Evolutionary conservation across 176 grass and related monocot species (phyloP).

Genomic region (Oryza australiensis): DNA sequence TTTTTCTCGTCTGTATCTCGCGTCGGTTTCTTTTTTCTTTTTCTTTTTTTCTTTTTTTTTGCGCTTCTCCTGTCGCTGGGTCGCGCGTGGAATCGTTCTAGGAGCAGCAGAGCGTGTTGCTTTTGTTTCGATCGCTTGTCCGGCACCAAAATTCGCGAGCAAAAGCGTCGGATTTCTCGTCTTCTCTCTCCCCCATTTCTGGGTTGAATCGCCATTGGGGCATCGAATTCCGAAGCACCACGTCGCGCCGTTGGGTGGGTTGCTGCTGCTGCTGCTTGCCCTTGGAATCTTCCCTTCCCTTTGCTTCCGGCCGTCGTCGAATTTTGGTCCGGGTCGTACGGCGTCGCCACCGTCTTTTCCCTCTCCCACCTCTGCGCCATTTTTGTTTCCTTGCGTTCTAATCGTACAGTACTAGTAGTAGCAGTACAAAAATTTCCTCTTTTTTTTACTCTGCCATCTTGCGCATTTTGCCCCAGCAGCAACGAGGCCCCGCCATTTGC

Average conservation of each 20-base stretch:
- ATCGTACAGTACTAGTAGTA: background rate
- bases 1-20: background rate
- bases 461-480: background rate
- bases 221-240: background rate
- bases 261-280: background rate
- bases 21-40: background rate
- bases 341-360: background rate
- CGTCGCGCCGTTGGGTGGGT: conserved; percentile 8
- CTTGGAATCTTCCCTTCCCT: conserved; percentile 11
- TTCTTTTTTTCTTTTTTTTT: no score
- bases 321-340: background rate
- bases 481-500: conserved; percentile 49
- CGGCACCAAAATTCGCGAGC: background rate
- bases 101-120: background rate
- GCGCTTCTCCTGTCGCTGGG: background rate
- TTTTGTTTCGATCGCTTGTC: conserved; percentile 41
- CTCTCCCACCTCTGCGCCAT: background rate
- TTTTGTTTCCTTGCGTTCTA: background rate
- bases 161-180: background rate
- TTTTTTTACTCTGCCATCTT: background rate
- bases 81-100: background rate
- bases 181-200: background rate
- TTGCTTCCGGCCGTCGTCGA: background rate
- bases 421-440: background rate
- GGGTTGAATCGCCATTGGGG: background rate